Evolutionary conservation across 495 filamentous ascomycete species (phyloP), one percentile per base, ranked within the genome.

Genomic region (Achaetomiella virescens): DNA sequence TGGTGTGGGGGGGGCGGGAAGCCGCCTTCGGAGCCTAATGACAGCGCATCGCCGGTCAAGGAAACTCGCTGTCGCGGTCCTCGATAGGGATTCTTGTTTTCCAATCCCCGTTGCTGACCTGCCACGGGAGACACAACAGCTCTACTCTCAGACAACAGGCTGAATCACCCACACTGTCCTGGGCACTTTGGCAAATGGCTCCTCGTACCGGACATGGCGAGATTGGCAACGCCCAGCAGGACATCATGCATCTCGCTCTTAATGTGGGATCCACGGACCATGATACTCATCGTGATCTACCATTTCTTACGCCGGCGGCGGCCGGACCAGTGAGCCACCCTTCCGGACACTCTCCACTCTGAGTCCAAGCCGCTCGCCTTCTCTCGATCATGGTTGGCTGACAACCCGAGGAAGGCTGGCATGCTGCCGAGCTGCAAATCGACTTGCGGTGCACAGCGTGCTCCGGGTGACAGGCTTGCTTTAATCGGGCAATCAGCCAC

Each of bases 301-400:
- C 31, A 14, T 14, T 12, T 12, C 17, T 2, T 43, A 4, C 24
- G 18, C 17, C 21, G 18, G 2, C 22, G 42, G 24, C 46, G 33
- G 22, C 17, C 48, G 50, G 52, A 50, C 22, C 29, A 40, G 27
- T 15, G 37, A 35, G 20, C 36, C 57, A 18, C 43, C 54, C 45
- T 47, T 58, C 35, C 62, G 67, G 67, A 67, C 62, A 64, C 64
- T 67, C 66, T 65, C 62, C 65, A 65, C 58, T 40, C 49, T 44
- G 50, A 24, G 38, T 59, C 57, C 66, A 54, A 59, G 45, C 55
- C 36, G 5, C 15, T 3, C 36, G 5, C 12, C 38, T 35, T 53
- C 29, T 31, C 47, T 20, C 29, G 33, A 9, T 10, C 1, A 20
- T 49, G 46, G 45, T 43, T 53, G 40, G 50, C 18, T 31, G 29